Conservation (phyloP, 176 grass and related monocot species). For the Otatea glauca region DNA sequence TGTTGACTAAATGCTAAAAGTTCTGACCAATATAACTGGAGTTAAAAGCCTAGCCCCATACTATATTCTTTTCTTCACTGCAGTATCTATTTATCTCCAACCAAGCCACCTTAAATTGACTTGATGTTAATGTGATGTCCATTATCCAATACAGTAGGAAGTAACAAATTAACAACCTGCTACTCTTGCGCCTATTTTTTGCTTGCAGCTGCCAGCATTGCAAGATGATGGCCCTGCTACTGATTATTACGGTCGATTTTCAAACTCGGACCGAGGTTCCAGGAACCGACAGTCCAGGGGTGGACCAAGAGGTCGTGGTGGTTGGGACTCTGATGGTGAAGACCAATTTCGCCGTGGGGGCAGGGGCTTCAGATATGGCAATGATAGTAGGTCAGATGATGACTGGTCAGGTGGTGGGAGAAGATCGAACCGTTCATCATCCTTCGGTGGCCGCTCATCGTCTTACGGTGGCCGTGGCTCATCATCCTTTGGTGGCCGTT, state of each 20-base stretch:
- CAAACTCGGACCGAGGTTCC: slow-evolving; percentile 61
- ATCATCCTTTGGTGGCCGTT: background rate
- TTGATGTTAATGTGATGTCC: background rate
- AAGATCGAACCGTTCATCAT: slow-evolving; percentile 61
- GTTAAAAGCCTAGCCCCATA: slow-evolving; percentile 5
- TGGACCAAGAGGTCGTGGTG: slow-evolving; percentile 54
- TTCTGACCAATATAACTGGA: background rate
- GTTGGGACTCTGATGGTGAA: slow-evolving; percentile 57
- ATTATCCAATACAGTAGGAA: background rate
- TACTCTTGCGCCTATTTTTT: slow-evolving; percentile 21
- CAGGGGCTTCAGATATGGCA: slow-evolving; percentile 62
- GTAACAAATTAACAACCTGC: background rate
- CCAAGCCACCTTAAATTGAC: slow-evolving; percentile 22
- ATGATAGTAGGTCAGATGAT: slow-evolving; percentile 58
- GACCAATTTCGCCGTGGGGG: slow-evolving; percentile 66
- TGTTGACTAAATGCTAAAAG: slow-evolving; percentile 30
- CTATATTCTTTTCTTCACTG: background rate
- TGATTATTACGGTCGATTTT: slow-evolving; percentile 80
- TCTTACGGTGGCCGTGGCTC: slow-evolving; percentile 22
- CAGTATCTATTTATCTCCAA: slow-evolving; percentile 21
- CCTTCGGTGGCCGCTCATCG: slow-evolving; percentile 37
- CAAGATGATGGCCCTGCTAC: slow-evolving; percentile 89
- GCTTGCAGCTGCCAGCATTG: slow-evolving; percentile 80
- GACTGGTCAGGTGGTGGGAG: slow-evolving; percentile 56
- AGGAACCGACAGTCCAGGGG: slow-evolving; percentile 51